A percentile compares a stretch with the other conserved stretches of the same genome.
Conservation (phyloP, 2,329 filamentous ascomycete genomes). For the Ophiosphaerella narmari region DNA sequence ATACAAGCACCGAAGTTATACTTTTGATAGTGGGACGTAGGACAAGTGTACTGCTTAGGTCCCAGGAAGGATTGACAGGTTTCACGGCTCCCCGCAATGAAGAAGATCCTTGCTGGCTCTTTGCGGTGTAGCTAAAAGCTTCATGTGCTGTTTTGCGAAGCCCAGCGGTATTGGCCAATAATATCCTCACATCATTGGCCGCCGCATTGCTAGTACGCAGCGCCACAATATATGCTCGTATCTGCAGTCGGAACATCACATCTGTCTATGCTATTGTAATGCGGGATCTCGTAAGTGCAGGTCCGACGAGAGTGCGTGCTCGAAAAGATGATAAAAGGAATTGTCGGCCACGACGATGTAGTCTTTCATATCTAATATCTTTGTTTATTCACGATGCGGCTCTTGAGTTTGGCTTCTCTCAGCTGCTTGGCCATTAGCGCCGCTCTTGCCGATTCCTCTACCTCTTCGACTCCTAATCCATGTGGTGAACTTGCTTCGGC, state of each 20-base stretch:
- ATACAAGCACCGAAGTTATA: too few relatives aligned
- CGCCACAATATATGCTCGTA: conserved; percentile 6
- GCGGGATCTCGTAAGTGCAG: not conserved
- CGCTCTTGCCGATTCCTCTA: not conserved
- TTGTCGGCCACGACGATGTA: too few relatives aligned
- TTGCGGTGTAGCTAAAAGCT: not conserved
- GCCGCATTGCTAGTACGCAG: not conserved
- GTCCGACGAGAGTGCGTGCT: not conserved
- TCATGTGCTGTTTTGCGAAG: not conserved
- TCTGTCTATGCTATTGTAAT: not conserved
- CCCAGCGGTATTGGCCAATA: not conserved
- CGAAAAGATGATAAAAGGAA: too few relatives aligned
- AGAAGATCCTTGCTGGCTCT: not conserved
- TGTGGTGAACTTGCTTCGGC: conserved; percentile 17
- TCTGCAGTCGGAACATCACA: conserved; percentile 1
- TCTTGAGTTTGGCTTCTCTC: conserved; percentile 3
- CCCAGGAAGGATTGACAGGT: not conserved
- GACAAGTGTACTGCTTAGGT: too few relatives aligned
- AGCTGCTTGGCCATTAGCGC: conserved; percentile 1
- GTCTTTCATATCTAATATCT: not conserved
- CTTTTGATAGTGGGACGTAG: too few relatives aligned
- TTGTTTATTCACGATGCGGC: conserved; percentile 9
- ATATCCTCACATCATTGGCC: not conserved
- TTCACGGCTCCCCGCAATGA: not conserved
- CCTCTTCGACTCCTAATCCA: not conserved